A percentile compares a stretch with the other conserved stretches of the same genome.
phyloP scores from a whole-genome alignment of 2,329 filamentous ascomycete species.

The Botryosphaeria agaves region DNA sequence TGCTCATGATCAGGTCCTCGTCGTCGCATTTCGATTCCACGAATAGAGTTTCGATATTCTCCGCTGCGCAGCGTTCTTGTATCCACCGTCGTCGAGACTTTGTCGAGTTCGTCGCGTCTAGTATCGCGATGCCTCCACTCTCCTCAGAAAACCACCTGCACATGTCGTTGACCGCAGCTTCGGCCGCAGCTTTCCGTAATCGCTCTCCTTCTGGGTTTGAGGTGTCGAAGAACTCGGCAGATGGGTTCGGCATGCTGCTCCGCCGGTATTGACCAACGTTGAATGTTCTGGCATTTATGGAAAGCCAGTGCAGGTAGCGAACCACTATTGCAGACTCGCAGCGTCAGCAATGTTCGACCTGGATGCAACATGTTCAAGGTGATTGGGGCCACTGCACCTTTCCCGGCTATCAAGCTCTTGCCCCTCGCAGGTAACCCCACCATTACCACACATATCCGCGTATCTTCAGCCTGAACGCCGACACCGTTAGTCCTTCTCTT shows the following conservation, averaged over 20 bases:
- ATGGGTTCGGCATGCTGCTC: conserved; percentile 72
- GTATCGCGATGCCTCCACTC: conserved; percentile 73
- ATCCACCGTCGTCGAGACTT: conserved; percentile 85
- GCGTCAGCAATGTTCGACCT: conserved; percentile 3
- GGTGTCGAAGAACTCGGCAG: conserved; percentile 89
- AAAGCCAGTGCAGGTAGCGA: conserved; percentile 92
- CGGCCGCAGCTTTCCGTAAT: conserved; percentile 70
- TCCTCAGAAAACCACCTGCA: conserved; percentile 68
- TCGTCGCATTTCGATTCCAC: conserved; percentile 96
- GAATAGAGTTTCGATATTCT: conserved; percentile 79
- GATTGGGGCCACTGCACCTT: conserved; percentile 52
- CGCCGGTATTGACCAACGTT: conserved; percentile 95
- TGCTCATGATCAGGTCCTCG: conserved; percentile 92
- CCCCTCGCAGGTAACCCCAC: conserved; percentile 88
- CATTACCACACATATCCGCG: conserved; percentile 96
- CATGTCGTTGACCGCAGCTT: conserved; percentile 90
- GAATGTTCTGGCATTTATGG: conserved; percentile 84
- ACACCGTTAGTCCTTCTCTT: conserved; percentile 35
- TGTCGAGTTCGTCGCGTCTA: conserved; percentile 95
- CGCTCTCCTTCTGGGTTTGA: conserved; percentile 81
- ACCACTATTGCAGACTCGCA: conserved; percentile 40
- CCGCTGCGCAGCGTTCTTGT: conserved; percentile 54
- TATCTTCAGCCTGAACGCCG: conserved; percentile 82
- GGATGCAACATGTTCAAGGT: too few species aligned
- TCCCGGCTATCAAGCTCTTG: conserved; percentile 95